Base-by-base conservation (phyloP, 768 basidiomycete genomes). In the Boletus subcaerulescens region DNA sequence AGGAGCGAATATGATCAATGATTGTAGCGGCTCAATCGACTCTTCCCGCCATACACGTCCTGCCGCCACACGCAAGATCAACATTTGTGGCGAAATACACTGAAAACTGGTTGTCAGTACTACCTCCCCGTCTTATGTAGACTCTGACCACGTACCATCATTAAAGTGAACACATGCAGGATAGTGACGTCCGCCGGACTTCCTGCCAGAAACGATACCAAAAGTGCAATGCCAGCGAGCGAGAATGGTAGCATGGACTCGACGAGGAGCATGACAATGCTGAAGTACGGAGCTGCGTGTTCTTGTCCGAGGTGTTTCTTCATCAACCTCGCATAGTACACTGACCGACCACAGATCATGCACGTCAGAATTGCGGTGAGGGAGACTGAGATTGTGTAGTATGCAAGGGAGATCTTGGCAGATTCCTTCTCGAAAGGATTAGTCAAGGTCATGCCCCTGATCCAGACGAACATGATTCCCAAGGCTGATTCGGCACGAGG, bases 31-130 rank as follows among this genome's bases (percentile, higher is more conserved):
- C 3, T 22, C 3, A 22, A 22, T 3, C 22, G 22, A 22, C 22
- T 22, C 22, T 22, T 22, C 22, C 22, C 32, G 32, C 32, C 32
- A 32, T 32, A 3, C 3, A 22, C 22, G 22, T 10, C 39, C 38
- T 14, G 31, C 0, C 3, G 48, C 48, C 29, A 49, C 39, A 11
- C 39, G 29, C 13, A 62, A 45, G 20, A 63, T 63, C 35, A 63
- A 32, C 24, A 64, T 29, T 24, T 57, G 58, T 3, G 58, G 41
- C 22, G 62, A 58, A 39, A 60, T 36, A 22, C 48, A 45, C 61
- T 64, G 35, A 20, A 44, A 45, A 32, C 6, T 15, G 15, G 15
- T 38, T 12, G 26, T 14, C 14, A 11, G 17, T 5, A 18, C 39
- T 5, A 18, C 39, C 9, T 22, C n/a, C 1, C 18, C 5, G 32